Evolutionary conservation across 225 moss, liverwort and hornwort genomes (phyloP), one percentile per base, ranked within the genome.

Genomic region (Antitrichia curtipendula): DNA sequence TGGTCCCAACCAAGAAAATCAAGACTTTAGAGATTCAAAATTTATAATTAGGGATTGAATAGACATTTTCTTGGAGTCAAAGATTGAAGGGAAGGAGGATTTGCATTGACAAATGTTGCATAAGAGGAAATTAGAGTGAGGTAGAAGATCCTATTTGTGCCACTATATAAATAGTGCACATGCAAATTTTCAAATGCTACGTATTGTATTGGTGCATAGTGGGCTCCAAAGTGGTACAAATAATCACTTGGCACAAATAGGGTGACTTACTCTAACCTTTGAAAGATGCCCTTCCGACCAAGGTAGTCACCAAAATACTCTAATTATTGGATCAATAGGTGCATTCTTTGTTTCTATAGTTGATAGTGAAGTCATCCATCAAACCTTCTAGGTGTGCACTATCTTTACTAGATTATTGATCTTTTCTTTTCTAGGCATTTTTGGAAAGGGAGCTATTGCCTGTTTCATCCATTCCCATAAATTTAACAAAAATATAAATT

Each of bases 301-400:
- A 40, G 13, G 14, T 41, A 70, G 41, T 70, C 15, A 40, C 25
- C 4, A 70, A 40, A n/a, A 19, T 18, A 18, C 3, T 64, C 2
- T 0, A 1, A 70, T 41, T 25, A 43, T 27, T 70, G 13, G 5
- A 41, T 15, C 0, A 70, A 25, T 41, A 41, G 25, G 25, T 41
- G 3, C 25, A 70, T 41, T 41, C 0, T 36, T 41, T 41, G 8
- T 41, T 70, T 41, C 5, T 25, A 15, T 1, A 38, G 3, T 23
- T n/a, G 40, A 40, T 24, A 5, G 2, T 12, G 12, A 70, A 14
- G 69, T 36, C 41, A 27, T 43, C 8, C 8, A 27, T 43, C 6
- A 0, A 1, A 43, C 9, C 0, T 41, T 41, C 3, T 43, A 27
- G 71, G 6, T 16, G 0, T 3, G 1, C 9, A 16, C 5, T 0